Evolutionary conservation across 768 basidiomycete species (phyloP).

Genomic region (Boletus huronensis): DNA sequence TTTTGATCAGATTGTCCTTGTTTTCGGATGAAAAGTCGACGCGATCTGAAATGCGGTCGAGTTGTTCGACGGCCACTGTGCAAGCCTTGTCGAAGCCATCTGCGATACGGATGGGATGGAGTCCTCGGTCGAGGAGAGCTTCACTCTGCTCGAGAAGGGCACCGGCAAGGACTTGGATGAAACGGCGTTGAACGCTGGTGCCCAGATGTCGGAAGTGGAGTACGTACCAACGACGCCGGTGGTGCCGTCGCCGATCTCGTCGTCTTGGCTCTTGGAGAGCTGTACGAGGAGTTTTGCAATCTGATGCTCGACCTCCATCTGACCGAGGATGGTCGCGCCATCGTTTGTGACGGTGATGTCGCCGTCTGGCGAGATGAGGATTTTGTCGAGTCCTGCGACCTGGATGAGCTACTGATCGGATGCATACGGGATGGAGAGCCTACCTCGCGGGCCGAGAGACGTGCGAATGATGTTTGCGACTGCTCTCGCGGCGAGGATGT

Average conservation of each 20-base stretch:
- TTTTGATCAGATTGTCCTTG: conserved; percentile 86
- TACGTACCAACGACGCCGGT: conserved; percentile 96
- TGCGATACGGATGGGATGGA: conserved; percentile 98
- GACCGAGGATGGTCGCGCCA: conserved; percentile 95
- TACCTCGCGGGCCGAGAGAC: conserved; percentile 92
- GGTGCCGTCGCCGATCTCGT: conserved; percentile 99
- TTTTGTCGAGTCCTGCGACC: conserved; percentile 84
- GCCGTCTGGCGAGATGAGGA: conserved; percentile 92
- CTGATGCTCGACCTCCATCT: conserved; percentile 99
- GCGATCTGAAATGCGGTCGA: conserved; percentile 87
- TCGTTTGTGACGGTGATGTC: conserved; percentile 99
- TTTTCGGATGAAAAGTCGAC: conserved; percentile 81
- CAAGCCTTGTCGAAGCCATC: conserved; percentile 98
- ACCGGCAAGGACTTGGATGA: conserved; percentile 81
- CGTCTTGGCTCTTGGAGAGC: conserved; percentile 96
- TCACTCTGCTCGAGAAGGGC: conserved; percentile 94
- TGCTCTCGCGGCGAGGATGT: conserved; percentile 92
- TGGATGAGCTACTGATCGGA: conserved; percentile 12
- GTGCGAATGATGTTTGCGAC: conserved; percentile 95
- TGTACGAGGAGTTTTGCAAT: conserved; percentile 98
- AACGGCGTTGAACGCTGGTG: conserved; percentile 1
- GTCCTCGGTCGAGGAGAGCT: conserved; percentile 95
- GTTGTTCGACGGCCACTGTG: conserved; percentile 80
- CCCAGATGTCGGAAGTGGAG: conserved; percentile 1
- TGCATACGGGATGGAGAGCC: conserved; percentile 12